Conservation (phyloP, 257 asterid genomes). For the Misopates orontium region DNA sequence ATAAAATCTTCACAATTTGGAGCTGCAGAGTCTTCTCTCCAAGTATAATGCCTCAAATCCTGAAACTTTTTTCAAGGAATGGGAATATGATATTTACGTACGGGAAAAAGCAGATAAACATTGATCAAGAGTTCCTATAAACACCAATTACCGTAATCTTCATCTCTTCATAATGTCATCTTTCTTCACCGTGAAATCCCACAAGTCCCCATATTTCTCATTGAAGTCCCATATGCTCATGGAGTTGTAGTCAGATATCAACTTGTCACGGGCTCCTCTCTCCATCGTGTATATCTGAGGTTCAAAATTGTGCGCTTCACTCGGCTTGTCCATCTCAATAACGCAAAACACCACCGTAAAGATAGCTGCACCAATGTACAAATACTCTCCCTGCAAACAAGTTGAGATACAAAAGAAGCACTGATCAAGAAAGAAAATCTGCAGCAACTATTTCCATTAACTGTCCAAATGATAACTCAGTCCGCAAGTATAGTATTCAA, state of each 20-base stretch:
- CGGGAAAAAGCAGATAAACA: not conserved
- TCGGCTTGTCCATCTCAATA: constrained; percentile 86
- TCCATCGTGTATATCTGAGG: constrained; percentile 93
- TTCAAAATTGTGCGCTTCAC: constrained; percentile 88
- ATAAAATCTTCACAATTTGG: no score
- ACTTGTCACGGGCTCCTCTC: constrained; percentile 82
- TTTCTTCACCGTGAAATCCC: constrained; percentile 76
- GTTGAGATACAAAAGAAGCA: constrained; percentile 7
- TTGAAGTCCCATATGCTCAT: constrained; percentile 95
- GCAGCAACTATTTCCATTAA: not conserved
- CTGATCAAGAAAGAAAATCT: not conserved
- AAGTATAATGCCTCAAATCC: no score
- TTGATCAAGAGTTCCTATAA: not conserved
- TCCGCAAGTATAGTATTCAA: not conserved
- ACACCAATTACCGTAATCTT: not conserved
- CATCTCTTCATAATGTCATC: constrained; percentile 66
- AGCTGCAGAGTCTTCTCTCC: no score
- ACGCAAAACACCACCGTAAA: constrained; percentile 62
- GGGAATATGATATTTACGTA: not conserved
- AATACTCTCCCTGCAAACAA: constrained; percentile 75
- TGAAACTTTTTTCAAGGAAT: no score
- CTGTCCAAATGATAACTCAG: not conserved
- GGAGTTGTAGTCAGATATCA: constrained; percentile 77
- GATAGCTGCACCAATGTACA: constrained; percentile 78
- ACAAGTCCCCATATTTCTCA: constrained; percentile 76